Conservation (phyloP, 1,139 yeast genomes). For the Yamadazyma trypodendri region DNA sequence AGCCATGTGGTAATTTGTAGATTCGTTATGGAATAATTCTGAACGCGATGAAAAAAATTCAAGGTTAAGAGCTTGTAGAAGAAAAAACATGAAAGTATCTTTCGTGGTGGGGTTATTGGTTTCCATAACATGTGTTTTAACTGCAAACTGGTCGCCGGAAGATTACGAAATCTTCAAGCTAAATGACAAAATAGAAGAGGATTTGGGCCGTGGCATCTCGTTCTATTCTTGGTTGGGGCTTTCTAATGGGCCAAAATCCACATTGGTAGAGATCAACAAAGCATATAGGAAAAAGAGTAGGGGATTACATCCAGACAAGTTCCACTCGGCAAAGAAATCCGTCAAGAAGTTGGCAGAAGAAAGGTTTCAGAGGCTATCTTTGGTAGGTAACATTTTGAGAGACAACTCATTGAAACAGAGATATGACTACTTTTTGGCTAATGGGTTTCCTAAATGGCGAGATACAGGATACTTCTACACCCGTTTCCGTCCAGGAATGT, state of each 20-base stretch:
- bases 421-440: constrained; percentile 78
- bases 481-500: constrained; percentile 60
- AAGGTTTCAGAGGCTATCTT: constrained; percentile 71
- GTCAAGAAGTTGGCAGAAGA: constrained; percentile 49
- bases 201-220: constrained; percentile 60
- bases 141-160: constrained; percentile 44
- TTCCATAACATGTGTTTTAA: constrained; percentile 19
- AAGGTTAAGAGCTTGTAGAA: not conserved
- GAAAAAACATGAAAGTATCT: constrained; percentile 6
- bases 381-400: constrained; percentile 72
- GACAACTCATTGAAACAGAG: constrained; percentile 61
- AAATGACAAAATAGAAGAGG: constrained; percentile 62
- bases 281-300: constrained; percentile 75
- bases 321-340: constrained; percentile 38
- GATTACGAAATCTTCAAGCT: constrained; percentile 82
- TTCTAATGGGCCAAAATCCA: constrained; percentile 50
- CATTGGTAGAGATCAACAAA: constrained; percentile 62
- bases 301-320: constrained; percentile 81
- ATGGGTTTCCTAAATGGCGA: constrained; percentile 86
- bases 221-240: constrained; percentile 71
- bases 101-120: constrained; percentile 12
- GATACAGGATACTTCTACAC: constrained; percentile 52
- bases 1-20: constrained; percentile 20
- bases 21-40: not conserved
- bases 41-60: constrained; percentile 5